Evolutionary conservation across 495 filamentous ascomycete genomes (phyloP).

Genomic region (Hypoxylon trugodes): DNA sequence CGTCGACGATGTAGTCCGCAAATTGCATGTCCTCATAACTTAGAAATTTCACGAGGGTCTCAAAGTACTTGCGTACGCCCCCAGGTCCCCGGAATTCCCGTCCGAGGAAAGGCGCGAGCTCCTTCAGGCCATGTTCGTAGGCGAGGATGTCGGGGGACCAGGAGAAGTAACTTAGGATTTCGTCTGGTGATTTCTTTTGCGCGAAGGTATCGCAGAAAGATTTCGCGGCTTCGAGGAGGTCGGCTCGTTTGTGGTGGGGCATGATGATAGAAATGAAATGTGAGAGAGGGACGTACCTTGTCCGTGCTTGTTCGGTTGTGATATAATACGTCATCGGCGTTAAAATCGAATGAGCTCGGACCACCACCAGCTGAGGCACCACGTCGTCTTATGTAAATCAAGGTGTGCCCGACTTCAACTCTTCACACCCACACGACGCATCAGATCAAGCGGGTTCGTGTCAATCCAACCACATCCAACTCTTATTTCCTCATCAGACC

Average conservation of each 20-base stretch:
- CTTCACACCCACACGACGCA: no score
- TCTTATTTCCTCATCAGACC: no score
- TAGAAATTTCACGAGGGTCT: slow-evolving; percentile 50
- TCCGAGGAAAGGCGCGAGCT: slow-evolving; percentile 65
- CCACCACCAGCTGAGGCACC: no score
- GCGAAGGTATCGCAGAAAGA: slow-evolving; percentile 60
- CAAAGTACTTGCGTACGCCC: slow-evolving; percentile 60
- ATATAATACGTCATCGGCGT: no score
- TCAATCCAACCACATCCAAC: no score
- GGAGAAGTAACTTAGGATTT: slow-evolving; percentile 64
- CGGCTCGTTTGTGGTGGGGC: slow-evolving; percentile 39
- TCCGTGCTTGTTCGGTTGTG: no score
- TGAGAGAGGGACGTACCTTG: background rate
- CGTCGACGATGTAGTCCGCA: slow-evolving; percentile 61
- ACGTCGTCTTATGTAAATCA: no score
- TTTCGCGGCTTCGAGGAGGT: slow-evolving; percentile 54
- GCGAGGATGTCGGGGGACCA: slow-evolving; percentile 42
- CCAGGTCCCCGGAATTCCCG: slow-evolving; percentile 59
- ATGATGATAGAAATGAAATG: slow-evolving; percentile 1
- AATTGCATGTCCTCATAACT: slow-evolving; percentile 61
- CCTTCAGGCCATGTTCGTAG: slow-evolving; percentile 64
- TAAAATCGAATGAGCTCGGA: no score
- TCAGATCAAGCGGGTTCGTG: no score
- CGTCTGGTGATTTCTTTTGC: slow-evolving; percentile 36
- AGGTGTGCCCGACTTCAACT: no score